Base-by-base conservation (phyloP, 768 basidiomycete species). In the Cytidiella melzeri region DNA sequence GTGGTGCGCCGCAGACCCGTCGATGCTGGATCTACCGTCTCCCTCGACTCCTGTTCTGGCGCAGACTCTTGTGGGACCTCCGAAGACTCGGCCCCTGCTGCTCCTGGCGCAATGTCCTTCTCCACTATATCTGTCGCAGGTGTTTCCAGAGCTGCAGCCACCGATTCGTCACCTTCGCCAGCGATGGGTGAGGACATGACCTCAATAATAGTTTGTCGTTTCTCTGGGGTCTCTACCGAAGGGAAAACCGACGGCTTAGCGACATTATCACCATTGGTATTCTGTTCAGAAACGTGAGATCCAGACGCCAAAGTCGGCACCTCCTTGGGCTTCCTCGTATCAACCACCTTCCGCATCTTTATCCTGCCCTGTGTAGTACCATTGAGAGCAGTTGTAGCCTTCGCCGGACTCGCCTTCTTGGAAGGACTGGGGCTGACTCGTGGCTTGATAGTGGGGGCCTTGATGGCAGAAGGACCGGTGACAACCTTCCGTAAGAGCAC, bases 1-100 rank as follows among this genome's bases (percentile, higher is more conserved):
- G 77, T 72, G 1, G 78, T 78, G 37, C 81, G 76, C 39, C 80
- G 76, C 9, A 55, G 52, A 1, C 51, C 26, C 3, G 25, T 20
- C 1, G 55, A 21, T 6, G 47, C 23, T 24, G 52, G 27, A 12
- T 51, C 44, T 26, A 47, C 23, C 27, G 9, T 34, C 15, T 7
- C 30, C 7, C 9, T 7, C 30, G 30, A 7, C 30, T 34, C 30
- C 15, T 15, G 9, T 34, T 34, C 30, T 27, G 25, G 28, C 44
- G 7, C 9, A 34, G 30, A 34, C 15, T 7, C 7, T 7, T 7
- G 9, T 34, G 30, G 15, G 30, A 15, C 9, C 9, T 7, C 9
- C 7, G 30, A 34, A 34, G 30, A 34, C n/a, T n/a, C n/a, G n/a
- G n/a, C n/a, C n/a, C n/a, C n/a, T n/a, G n/a, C n/a, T n/a, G n/a